phyloP scores from a whole-genome alignment of 495 filamentous ascomycete genomes.

The Chaetomium cochliodes region DNA sequence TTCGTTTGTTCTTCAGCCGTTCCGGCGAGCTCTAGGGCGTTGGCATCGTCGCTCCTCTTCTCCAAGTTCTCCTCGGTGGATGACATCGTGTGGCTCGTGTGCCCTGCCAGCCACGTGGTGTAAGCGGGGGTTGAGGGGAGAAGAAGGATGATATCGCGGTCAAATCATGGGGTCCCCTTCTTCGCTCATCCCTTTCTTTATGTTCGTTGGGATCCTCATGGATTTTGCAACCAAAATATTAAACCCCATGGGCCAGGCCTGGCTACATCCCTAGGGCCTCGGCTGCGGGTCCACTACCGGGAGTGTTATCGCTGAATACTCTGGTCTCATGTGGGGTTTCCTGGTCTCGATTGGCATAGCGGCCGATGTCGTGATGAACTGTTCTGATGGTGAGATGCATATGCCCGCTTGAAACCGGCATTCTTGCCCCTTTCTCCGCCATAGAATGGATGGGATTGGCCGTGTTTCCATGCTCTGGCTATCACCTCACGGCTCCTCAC shows the following conservation, averaged over 20 bases:
- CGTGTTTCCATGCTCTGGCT: too few relatives aligned
- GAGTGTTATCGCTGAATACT: neutral
- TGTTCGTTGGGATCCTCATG: neutral
- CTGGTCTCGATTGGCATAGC: conserved; percentile 11
- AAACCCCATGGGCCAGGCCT: too few relatives aligned
- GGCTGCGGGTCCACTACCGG: neutral
- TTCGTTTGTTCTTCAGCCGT: conserved; percentile 23
- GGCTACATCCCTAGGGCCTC: neutral
- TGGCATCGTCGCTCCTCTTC: conserved; percentile 20
- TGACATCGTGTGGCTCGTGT: conserved; percentile 27
- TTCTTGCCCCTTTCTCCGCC: too few relatives aligned
- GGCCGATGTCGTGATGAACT: conserved; percentile 24
- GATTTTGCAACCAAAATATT: neutral
- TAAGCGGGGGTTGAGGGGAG: neutral
- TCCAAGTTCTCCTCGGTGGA: conserved; percentile 17
- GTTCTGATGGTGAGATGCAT: conserved; percentile 18
- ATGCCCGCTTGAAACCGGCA: too few relatives aligned
- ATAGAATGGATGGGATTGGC: too few relatives aligned
- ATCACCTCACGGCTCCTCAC: too few relatives aligned
- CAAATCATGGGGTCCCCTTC: neutral
- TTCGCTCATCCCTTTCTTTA: neutral
- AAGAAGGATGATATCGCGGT: neutral
- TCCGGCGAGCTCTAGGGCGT: conserved; percentile 6
- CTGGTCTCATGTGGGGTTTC: neutral
- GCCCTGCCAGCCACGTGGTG: neutral